Evolutionary conservation across 2,329 filamentous ascomycete species (phyloP).

Genomic region (Cladosporium colombiae): DNA sequence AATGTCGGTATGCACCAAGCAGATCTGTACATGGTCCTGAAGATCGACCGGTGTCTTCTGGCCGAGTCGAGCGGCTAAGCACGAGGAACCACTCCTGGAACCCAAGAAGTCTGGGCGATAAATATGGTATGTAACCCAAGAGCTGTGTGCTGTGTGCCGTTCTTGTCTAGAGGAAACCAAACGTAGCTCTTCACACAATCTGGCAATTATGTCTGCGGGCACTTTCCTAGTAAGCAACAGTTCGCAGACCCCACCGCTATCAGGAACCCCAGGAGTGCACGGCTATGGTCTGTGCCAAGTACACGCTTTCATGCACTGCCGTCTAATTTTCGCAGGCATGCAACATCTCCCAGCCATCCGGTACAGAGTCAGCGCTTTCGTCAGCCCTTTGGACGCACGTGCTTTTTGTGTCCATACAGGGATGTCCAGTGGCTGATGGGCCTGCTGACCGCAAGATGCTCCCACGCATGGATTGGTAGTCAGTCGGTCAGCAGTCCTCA

Average conservation of each 20-base stretch:
- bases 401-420: neutral
- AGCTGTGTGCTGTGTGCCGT: neutral
- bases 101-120: neutral
- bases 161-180: neutral
- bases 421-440: neutral
- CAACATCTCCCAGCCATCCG: constrained; percentile 12
- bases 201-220: neutral
- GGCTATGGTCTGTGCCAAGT: constrained; percentile 1
- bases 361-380: neutral
- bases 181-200: neutral
- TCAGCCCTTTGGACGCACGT: neutral
- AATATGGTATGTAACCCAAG: neutral
- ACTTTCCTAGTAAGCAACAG: neutral
- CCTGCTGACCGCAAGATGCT: neutral
- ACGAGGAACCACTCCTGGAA: neutral
- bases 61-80: neutral
- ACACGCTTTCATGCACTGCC: neutral
- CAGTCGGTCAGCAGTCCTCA: neutral
- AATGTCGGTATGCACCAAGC: neutral
- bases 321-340: constrained; percentile 16
- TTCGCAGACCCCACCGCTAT: neutral
- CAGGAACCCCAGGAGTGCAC: neutral
- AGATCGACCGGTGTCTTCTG: neutral
- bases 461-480: neutral
- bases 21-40: neutral